A percentile compares a stretch with the other conserved stretches of the same genome.
These are phyloP conservation scores for Pestalotiopsis sp. DNA, from an alignment of 2,329 filamentous ascomycete genomes.

Conservation along the genomic window DNA sequence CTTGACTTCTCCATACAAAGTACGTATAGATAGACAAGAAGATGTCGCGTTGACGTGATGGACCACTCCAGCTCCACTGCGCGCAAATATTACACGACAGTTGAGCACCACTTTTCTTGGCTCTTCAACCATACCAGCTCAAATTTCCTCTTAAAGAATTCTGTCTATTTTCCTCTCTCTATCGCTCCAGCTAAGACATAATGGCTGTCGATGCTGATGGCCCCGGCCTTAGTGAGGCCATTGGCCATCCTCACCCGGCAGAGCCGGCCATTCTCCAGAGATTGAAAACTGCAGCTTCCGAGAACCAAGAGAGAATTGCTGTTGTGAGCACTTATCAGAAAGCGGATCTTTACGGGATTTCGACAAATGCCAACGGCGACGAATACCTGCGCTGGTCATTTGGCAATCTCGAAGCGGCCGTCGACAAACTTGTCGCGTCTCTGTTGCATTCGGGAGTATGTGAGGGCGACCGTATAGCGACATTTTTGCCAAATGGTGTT, in stretches of 20 bases:
- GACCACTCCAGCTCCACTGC: no score
- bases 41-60: no score
- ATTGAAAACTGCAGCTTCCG: background rate
- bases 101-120: no score
- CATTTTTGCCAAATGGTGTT: background rate
- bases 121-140: no score
- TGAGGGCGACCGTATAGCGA: background rate
- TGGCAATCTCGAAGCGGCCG: background rate
- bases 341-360: background rate
- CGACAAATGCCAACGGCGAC: background rate
- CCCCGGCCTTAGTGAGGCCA: background rate
- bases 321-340: background rate
- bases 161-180: background rate
- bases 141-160: no score
- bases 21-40: no score
- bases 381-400: background rate
- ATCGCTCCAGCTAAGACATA: background rate
- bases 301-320: background rate
- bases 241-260: background rate
- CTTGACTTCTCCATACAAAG: no score
- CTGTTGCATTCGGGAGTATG: background rate
- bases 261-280: background rate
- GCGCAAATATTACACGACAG: no score
- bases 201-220: background rate
- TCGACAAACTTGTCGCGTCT: background rate